phyloP scores from a whole-genome alignment of 805 yeast species.

The Hanseniaspora vineae region DNA sequence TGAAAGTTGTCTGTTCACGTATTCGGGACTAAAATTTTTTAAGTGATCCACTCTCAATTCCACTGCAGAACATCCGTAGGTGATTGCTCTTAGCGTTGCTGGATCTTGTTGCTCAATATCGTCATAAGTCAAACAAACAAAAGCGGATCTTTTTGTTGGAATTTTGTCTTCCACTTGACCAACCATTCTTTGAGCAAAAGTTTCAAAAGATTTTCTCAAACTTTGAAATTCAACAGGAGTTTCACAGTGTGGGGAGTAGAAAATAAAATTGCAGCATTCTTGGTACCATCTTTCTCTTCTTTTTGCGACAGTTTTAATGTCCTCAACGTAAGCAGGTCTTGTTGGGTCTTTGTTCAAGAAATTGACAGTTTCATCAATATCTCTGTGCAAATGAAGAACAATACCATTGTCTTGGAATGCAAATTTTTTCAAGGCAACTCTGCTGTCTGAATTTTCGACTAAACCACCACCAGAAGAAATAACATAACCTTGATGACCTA shows the following conservation, averaged over 20 bases:
- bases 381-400: slow-evolving; percentile 85
- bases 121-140: slow-evolving; percentile 59
- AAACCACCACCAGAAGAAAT: slow-evolving; percentile 96
- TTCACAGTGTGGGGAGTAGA: slow-evolving; percentile 63
- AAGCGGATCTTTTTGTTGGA: slow-evolving; percentile 39
- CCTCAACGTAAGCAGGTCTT: slow-evolving; percentile 79
- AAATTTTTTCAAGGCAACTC: slow-evolving; percentile 48
- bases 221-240: slow-evolving; percentile 38
- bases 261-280: slow-evolving; percentile 66
- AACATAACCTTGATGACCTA: slow-evolving; percentile 41
- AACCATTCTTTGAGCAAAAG: slow-evolving; percentile 46
- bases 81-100: slow-evolving; percentile 35
- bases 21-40: slow-evolving; percentile 33
- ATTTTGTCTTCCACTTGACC: slow-evolving; percentile 31
- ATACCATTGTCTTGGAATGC: slow-evolving; percentile 44
- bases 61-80: slow-evolving; percentile 67
- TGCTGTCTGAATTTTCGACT: slow-evolving; percentile 63
- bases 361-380: slow-evolving; percentile 62
- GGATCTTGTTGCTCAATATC: slow-evolving; percentile 35
- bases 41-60: slow-evolving; percentile 74
- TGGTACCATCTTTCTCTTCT: slow-evolving; percentile 70
- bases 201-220: slow-evolving; percentile 45
- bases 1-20: slow-evolving; percentile 65
- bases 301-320: slow-evolving; percentile 70
- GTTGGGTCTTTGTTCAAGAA: slow-evolving; percentile 67